Base-by-base conservation (phyloP, 2,329 filamentous ascomycete genomes). In the Alternaria postmessia region DNA sequence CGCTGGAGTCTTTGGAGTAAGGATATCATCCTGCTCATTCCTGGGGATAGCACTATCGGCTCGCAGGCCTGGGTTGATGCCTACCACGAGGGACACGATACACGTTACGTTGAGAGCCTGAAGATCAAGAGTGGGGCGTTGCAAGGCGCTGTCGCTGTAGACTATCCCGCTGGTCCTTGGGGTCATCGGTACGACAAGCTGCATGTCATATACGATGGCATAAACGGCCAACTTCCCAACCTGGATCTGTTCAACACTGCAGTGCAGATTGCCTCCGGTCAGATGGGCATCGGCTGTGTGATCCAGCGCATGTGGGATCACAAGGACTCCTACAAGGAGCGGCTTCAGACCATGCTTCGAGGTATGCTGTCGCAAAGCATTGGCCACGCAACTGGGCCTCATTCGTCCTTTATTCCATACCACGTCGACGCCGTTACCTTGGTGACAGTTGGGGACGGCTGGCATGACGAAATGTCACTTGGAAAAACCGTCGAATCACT, bases 1-100 rank as follows among this genome's bases (percentile, higher is more conserved):
- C 88, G 91, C 69, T 99, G 95, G 95, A 97, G 93, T 54, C 85
- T 99, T 28, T 99, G 95, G 95, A 97, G 94, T 60, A 99, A 99
- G 80, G 95, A 99, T 77, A 97, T 99, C 68, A 94, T 99, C 59
- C 88, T 99, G 69, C 81, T 99, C 6, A 86, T 99, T 47, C 89
- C 95, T 0, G 90, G 92, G 0, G 95, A 99, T 79, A 96, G 93
- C 77, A 91, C 89, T 60, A 91, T 92, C 11, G 95, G 94, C 1
- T 92, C 93, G 0, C 94, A 98, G 76, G 95, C 95, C 24, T 99
- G 95, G 95, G 92, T 97, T 8, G 94, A 97, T 74, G 95, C 95
- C 1, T 99, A 99, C 78, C 95, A 99, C 78, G 92, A 97, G 77
- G 90, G 91, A 20, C 93, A 97, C 73, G 85, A 91, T 66, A 85